Evolutionary conservation across 129 eudicot species (phyloP), one percentile per base, ranked within the genome.

Genomic region (Deinandra increscens): DNA sequence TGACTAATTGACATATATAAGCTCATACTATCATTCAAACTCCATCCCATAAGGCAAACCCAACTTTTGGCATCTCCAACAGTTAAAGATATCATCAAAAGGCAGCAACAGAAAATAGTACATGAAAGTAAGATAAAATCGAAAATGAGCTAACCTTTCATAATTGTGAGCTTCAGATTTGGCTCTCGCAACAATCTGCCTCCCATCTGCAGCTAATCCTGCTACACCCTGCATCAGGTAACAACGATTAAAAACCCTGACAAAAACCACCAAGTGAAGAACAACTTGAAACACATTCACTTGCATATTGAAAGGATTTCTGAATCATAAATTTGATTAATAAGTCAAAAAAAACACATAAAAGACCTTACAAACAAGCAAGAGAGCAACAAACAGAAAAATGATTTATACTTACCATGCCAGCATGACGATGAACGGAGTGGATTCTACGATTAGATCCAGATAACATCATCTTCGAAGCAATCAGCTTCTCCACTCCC

Each of bases 151-250:
- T 60, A 60, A 92, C 98, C 91, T 93, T 68, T 93, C 97, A 66
- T 86, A 93, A 75, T 85, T 89, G 65, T 87, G 78, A 49, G 98
- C 97, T 81, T 93, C 98, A 50, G 97, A 78, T 80, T 93, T 93
- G 20, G 98, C 95, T 71, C 98, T 78, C 14, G 97, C 85, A 75
- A 93, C 98, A 73, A 93, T 89, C 75, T 93, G 98, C 56, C 98
- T 86, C 51, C 98, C 98, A 72, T 93, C 98, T 64, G 98, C 98
- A 44, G 98, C 98, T 76, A 93, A 76, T 75, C 98, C 98, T 59
- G 98, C 97, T 79, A 93, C 92, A 78, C 92, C 97, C 97, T 93
- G 77, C 34, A 79, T 60, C 38, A 17, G n/a, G 26, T 48, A 55
- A 71, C 55, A 67, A 38, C 63, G 46, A 20, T 45, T 56, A 29